Percentiles rank a stretch among this genome's conserved stretches.
Evolutionary conservation across 2,329 filamentous ascomycete genomes (phyloP).

Genomic region (Fusarium drepaniforme): DNA sequence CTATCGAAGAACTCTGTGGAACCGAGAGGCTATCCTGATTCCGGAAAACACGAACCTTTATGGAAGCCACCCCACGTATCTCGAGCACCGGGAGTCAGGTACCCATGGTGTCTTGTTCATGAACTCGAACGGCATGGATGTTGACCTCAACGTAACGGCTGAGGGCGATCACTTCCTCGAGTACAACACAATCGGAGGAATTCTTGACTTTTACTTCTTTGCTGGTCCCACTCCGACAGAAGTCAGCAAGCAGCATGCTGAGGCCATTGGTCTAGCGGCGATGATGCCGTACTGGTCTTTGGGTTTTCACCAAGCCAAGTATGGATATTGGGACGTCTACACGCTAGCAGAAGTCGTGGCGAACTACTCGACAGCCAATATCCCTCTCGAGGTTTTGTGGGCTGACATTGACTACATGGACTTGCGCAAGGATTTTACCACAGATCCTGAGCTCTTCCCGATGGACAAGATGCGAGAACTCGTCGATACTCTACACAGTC

Average conservation of each 20-base stretch:
- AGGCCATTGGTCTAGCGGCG: conserved; percentile 75
- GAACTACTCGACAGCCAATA: conserved; percentile 72
- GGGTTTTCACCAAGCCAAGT: conserved; percentile 85
- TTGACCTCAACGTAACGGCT: conserved; percentile 72
- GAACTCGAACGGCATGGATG: conserved; percentile 82
- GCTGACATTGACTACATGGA: conserved; percentile 79
- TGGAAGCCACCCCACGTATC: conserved; percentile 81
- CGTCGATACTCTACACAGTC: conserved; percentile 73
- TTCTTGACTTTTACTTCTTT: conserved; percentile 84
- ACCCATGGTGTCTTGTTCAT: conserved; percentile 82
- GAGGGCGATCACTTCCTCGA: conserved; percentile 76
- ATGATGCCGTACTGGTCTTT: conserved; percentile 88
- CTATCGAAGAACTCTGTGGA: conserved; percentile 72
- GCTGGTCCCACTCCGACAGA: conserved; percentile 76
- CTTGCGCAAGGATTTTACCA: conserved; percentile 65
- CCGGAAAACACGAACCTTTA: conserved; percentile 78
- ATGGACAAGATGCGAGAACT: conserved; percentile 73
- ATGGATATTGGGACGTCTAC: conserved; percentile 83
- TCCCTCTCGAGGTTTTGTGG: conserved; percentile 82
- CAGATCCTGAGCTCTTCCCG: conserved; percentile 77
- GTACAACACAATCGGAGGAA: conserved; percentile 84
- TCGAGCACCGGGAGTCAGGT: conserved; percentile 65
- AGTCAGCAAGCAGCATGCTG: conserved; percentile 78
- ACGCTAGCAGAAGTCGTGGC: conserved; percentile 74
- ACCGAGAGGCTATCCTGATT: conserved; percentile 73